phyloP scores from a whole-genome alignment of 164 flowering plant genomes.

The Aristolochia fimbriata region DNA sequence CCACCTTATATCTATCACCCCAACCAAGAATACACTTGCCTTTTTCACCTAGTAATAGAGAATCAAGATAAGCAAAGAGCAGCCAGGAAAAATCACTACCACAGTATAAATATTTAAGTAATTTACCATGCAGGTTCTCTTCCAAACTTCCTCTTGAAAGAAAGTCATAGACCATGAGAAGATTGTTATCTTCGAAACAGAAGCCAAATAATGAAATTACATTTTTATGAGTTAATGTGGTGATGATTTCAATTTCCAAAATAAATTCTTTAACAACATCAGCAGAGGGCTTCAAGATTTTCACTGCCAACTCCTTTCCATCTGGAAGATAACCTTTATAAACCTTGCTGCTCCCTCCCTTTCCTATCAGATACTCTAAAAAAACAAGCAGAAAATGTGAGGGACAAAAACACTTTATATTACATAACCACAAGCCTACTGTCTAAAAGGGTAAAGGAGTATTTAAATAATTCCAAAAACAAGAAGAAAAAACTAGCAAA shows the following conservation, averaged over 20 bases:
- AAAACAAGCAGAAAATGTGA: neutral
- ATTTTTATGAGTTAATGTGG: constrained; percentile 67
- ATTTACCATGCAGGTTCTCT: constrained; percentile 83
- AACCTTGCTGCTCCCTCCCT: constrained; percentile 85
- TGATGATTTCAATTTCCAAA: constrained; percentile 78
- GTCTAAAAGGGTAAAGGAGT: neutral
- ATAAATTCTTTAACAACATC: constrained; percentile 61
- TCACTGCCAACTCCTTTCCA: constrained; percentile 82
- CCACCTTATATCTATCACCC: constrained; percentile 80
- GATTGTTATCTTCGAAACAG: constrained; percentile 61
- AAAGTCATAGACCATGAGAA: constrained; percentile 76
- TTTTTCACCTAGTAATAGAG: constrained; percentile 16
- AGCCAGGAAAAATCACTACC: neutral
- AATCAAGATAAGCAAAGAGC: neutral
- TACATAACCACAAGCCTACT: neutral
- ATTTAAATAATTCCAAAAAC: neutral
- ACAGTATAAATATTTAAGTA: neutral
- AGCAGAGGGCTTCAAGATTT: constrained; percentile 63
- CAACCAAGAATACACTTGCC: constrained; percentile 48
- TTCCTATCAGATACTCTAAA: constrained; percentile 81
- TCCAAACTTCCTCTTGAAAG: constrained; percentile 82
- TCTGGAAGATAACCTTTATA: constrained; percentile 74
- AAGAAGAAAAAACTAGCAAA: constrained; percentile 17
- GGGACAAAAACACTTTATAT: neutral
- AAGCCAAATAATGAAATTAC: constrained; percentile 75